Base-by-base conservation (phyloP, 768 basidiomycete species). In the Leccinellum rugosiceps region DNA sequence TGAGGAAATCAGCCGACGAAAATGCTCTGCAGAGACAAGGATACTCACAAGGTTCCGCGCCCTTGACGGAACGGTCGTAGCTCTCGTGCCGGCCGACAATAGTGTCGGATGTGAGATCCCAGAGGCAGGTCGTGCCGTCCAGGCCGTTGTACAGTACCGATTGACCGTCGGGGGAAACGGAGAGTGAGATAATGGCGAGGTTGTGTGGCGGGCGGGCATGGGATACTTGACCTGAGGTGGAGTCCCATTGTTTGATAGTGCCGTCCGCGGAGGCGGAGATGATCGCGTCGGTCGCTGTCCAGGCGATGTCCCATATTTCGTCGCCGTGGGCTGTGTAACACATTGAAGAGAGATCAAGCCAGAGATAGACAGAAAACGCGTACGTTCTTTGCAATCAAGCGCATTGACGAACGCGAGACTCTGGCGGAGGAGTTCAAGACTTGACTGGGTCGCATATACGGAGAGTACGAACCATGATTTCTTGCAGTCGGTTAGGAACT, bases 171-270 rank as follows among this genome's bases (percentile, higher is more conserved):
- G 81, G 78, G 19, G 86, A 81, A 8, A 83, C 83, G 17, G 90
- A 92, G 32, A 96, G 73, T 6, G 92, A 92, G 17, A 92, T 83
- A 61, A 94, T 83, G 3, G 90, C 94, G 19, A 96, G 85, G 7
- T 91, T 85, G 73, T 96, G 91, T n/a, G 87, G 78, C 35, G 83
- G 73, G 17, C 85, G 83, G 32, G 85, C 75, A 11, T 76, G 76
- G 53, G 79, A 78, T 3, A 83, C 81, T 63, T 88, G 84, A 21
- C 88, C 88, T 5, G 86, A 79, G 3, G 78, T 75, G 21, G 87
- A 77, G 60, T 87, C 79, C 86, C 86, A 90, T 58, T 85, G 86
- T 64, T 85, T 86, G 66, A 88, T 79, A 6, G 82, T 79, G 4
- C 92, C 92, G 65, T 93, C 92, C 1, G 89, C 88, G 11, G 89